Percentiles rank a stretch among this genome's conserved stretches.
Conservation (phyloP, 345 rosid species). For the Clarkia xantiana region DNA sequence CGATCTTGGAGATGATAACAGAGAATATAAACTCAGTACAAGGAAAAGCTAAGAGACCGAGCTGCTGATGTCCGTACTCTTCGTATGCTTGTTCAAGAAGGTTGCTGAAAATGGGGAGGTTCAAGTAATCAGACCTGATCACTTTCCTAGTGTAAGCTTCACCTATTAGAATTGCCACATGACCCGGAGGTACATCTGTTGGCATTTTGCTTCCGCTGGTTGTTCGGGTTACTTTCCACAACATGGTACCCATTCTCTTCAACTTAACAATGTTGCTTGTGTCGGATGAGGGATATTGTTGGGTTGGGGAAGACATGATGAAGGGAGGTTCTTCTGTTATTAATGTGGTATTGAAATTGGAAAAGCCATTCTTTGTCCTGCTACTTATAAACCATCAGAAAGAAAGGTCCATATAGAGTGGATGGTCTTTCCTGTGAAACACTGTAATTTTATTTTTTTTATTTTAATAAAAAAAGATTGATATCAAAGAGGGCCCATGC, state of each 20-base stretch:
- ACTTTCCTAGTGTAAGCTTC: conserved; percentile 15
- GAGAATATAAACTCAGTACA: conserved; percentile 18
- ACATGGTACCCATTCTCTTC: conserved; percentile 9
- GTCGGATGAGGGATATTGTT: conserved; percentile 8
- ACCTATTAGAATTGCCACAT: conserved; percentile 21
- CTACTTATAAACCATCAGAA: too few relatives aligned
- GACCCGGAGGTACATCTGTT: conserved; percentile 19
- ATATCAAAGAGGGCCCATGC: too few relatives aligned
- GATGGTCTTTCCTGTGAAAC: too few relatives aligned
- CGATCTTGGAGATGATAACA: conserved; percentile 14
- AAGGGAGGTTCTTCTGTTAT: neutral
- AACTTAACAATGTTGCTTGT: conserved; percentile 17
- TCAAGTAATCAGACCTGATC: conserved; percentile 17
- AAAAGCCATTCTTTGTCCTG: too few relatives aligned
- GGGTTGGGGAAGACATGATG: conserved; percentile 11
- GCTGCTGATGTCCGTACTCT: conserved; percentile 12
- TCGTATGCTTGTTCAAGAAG: conserved; percentile 19
- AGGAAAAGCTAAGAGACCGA: conserved; percentile 21
- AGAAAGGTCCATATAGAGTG: too few relatives aligned
- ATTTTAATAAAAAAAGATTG: too few relatives aligned
- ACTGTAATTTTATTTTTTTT: too few relatives aligned
- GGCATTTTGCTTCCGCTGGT: conserved; percentile 13
- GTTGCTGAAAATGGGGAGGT: conserved; percentile 19
- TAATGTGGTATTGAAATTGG: too few relatives aligned
- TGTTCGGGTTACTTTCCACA: conserved; percentile 15